phyloP scores from a whole-genome alignment of 371 early-diverging fungal species.

The Mortierella sp. region DNA sequence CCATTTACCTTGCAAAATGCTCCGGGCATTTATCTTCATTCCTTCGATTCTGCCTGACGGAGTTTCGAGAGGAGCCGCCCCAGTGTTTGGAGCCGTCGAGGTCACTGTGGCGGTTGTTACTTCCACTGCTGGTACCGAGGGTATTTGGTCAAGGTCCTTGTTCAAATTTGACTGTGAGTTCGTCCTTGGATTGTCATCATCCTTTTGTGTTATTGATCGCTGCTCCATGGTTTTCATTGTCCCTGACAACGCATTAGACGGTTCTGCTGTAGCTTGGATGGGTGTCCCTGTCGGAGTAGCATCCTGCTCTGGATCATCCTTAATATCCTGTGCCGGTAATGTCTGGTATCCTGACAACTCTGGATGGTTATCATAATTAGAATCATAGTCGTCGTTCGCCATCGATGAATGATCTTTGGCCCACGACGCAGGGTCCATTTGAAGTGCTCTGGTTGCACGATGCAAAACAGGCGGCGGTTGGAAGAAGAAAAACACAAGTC shows the following conservation, averaged over 20 bases:
- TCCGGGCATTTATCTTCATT: slow-evolving; percentile 42
- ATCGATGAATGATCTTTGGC: slow-evolving; percentile 20
- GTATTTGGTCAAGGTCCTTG: neutral
- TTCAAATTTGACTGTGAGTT: neutral
- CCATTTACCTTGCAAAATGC: slow-evolving; percentile 49
- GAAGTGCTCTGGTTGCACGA: slow-evolving; percentile 44
- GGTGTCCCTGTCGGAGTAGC: slow-evolving; percentile 21
- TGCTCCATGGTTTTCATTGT: slow-evolving; percentile 9
- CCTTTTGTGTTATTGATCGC: neutral
- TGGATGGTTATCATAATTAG: slow-evolving; percentile 44
- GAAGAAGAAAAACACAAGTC: neutral
- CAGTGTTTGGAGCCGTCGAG: neutral
- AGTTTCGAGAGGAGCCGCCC: neutral
- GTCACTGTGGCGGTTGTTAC: neutral
- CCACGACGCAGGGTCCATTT: slow-evolving; percentile 48
- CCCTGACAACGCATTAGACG: neutral
- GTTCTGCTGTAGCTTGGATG: slow-evolving; percentile 11
- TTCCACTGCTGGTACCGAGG: neutral
- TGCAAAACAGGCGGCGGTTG: too few relatives aligned
- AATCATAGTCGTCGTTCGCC: slow-evolving; percentile 29
- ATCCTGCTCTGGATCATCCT: slow-evolving; percentile 48
- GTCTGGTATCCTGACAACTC: slow-evolving; percentile 55
- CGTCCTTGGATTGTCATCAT: neutral
- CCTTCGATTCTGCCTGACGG: slow-evolving; percentile 31
- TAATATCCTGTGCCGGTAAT: slow-evolving; percentile 40